phyloP scores from a whole-genome alignment of 352 stramenopile genomes.

The Globisporangium megalacanthum region DNA sequence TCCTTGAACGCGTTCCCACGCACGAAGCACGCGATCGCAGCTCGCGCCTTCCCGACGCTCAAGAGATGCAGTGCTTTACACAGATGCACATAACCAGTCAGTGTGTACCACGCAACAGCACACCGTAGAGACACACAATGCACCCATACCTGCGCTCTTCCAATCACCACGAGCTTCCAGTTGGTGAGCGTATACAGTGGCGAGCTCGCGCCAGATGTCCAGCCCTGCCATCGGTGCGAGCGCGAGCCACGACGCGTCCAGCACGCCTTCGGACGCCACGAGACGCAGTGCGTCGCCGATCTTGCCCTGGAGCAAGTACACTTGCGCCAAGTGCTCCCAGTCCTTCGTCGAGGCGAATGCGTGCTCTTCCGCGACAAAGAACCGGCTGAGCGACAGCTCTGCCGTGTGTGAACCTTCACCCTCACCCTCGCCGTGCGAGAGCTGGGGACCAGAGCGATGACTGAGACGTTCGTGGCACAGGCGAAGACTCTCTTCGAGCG shows the following conservation, averaged over 20 bases:
- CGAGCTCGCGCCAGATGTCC: slow-evolving; percentile 66
- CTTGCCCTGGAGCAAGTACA: slow-evolving; percentile 44
- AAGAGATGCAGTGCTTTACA: slow-evolving; percentile 49
- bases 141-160: slow-evolving; percentile 30
- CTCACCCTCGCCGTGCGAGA: neutral
- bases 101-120: neutral
- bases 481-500: slow-evolving; percentile 15
- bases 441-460: neutral
- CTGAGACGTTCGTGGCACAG: slow-evolving; percentile 13
- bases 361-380: slow-evolving; percentile 17
- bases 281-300: slow-evolving; percentile 53
- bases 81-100: neutral
- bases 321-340: slow-evolving; percentile 47
- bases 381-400: neutral
- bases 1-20: slow-evolving; percentile 38
- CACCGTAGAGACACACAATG: slow-evolving; percentile 18
- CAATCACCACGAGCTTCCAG: slow-evolving; percentile 38
- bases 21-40: slow-evolving; percentile 34
- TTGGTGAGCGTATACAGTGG: slow-evolving; percentile 54
- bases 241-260: slow-evolving; percentile 53
- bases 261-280: slow-evolving; percentile 36
- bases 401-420: neutral
- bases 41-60: slow-evolving; percentile 48
- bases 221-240: slow-evolving; percentile 67
- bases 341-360: slow-evolving; percentile 26